phyloP scores from a whole-genome alignment of 2,329 filamentous ascomycete species.

The Lachnellula arida region DNA sequence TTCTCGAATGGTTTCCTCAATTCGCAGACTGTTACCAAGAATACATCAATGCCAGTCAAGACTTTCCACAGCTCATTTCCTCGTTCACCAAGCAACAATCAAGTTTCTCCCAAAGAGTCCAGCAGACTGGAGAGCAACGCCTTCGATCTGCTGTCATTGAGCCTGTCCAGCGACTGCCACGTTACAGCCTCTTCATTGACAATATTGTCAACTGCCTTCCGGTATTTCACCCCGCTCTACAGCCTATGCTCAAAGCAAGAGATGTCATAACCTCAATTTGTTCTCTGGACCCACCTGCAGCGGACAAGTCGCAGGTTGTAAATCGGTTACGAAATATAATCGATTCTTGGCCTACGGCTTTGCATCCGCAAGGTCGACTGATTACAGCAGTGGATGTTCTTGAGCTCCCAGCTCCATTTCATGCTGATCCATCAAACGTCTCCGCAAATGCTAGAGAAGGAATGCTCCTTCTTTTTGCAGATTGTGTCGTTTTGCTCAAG shows the following conservation, averaged over 20 bases:
- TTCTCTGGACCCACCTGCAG: conserved; percentile 71
- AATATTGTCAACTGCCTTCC: conserved; percentile 86
- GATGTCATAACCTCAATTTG: conserved; percentile 97
- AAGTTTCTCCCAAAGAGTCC: conserved; percentile 74
- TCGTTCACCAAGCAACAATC: conserved; percentile 75
- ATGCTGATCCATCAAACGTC: conserved; percentile 21
- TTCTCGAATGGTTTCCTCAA: conserved; percentile 87
- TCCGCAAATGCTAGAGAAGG: conserved; percentile 45
- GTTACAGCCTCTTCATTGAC: conserved; percentile 95
- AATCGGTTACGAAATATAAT: conserved; percentile 72
- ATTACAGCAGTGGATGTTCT: conserved; percentile 76
- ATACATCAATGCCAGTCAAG: conserved; percentile 86
- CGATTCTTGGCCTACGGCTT: conserved; percentile 68
- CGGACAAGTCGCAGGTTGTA: conserved; percentile 69
- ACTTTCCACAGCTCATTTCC: conserved; percentile 78
- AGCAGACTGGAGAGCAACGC: conserved; percentile 82
- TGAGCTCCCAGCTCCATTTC: conserved; percentile 71
- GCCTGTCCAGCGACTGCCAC: conserved; percentile 87
- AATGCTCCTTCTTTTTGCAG: conserved; percentile 79
- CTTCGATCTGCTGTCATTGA: conserved; percentile 92
- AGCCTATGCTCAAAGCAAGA: conserved; percentile 77
- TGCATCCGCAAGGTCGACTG: conserved; percentile 71
- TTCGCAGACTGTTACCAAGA: conserved; percentile 90
- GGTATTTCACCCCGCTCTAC: conserved; percentile 77
- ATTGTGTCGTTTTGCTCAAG: conserved; percentile 71